phyloP scores from a whole-genome alignment of 176 grass and related monocot genomes.

The Avena sativa region DNA sequence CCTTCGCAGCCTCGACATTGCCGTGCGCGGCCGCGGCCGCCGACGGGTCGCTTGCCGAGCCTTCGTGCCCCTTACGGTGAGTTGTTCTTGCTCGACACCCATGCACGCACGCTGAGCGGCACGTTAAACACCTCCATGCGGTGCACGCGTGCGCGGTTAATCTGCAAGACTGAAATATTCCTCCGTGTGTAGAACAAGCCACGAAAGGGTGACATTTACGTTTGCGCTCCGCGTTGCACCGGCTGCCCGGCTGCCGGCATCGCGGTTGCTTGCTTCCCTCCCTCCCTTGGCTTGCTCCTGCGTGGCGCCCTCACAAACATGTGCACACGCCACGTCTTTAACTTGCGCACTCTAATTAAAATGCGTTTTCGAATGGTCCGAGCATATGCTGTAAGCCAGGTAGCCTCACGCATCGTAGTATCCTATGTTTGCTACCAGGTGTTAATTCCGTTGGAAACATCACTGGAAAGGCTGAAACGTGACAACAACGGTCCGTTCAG shows the following conservation, averaged over 20 bases:
- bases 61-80: constrained; percentile 48
- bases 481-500: neutral
- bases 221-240: constrained; percentile 31
- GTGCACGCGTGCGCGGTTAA: neutral
- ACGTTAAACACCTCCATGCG: neutral
- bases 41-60: neutral
- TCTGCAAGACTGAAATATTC: neutral
- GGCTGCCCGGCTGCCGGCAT: neutral
- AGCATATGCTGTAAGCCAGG: neutral
- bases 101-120: neutral
- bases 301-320: no score
- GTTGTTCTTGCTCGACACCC: neutral
- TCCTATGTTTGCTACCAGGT: neutral
- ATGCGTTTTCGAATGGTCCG: neutral
- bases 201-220: constrained; percentile 22
- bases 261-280: neutral
- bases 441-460: neutral
- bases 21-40: constrained; percentile 16
- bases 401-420: no score
- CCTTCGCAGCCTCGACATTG: constrained; percentile 39
- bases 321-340: no score
- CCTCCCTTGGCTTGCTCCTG: no score
- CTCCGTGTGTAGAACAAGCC: neutral
- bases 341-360: no score
- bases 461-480: neutral